Percentiles rank a stretch among this genome's conserved stretches.
Evolutionary conservation across 2,329 filamentous ascomycete species (phyloP).

Genomic region (Stagonosporopsis vannaccii): DNA sequence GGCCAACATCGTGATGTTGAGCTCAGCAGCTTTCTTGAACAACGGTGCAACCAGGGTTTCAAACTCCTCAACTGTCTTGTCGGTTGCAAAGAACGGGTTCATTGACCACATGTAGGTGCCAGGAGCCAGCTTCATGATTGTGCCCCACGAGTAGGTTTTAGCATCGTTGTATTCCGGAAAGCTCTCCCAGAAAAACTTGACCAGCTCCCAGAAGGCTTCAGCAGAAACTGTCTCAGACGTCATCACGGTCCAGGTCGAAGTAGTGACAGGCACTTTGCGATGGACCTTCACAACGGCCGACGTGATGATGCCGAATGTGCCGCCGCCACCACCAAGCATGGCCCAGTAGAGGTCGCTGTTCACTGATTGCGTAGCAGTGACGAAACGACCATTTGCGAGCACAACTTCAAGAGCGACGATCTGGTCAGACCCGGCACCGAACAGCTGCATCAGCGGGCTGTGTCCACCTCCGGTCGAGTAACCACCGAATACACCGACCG

Average conservation of each 20-base stretch:
- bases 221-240: slow-evolving; percentile 37
- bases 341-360: slow-evolving; percentile 51
- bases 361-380: slow-evolving; percentile 35
- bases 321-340: slow-evolving; percentile 48
- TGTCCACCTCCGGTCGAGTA: slow-evolving; percentile 61
- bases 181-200: slow-evolving; percentile 32
- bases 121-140: slow-evolving; percentile 32
- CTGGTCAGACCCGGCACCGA: slow-evolving; percentile 48
- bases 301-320: slow-evolving; percentile 46
- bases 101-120: slow-evolving; percentile 36
- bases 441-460: slow-evolving; percentile 59
- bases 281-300: slow-evolving; percentile 45
- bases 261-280: slow-evolving; percentile 39
- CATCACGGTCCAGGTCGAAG: slow-evolving; percentile 42
- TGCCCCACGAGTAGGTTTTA: slow-evolving; percentile 41
- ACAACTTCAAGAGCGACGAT: slow-evolving; percentile 48
- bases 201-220: slow-evolving; percentile 41
- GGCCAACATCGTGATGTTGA: slow-evolving; percentile 34
- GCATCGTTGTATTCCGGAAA: slow-evolving; percentile 35
- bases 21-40: slow-evolving; percentile 30
- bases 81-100: slow-evolving; percentile 38
- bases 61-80: slow-evolving; percentile 34
- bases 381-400: slow-evolving; percentile 34
- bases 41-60: slow-evolving; percentile 35
- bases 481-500: slow-evolving; percentile 59